Evolutionary conservation across 2,329 filamentous ascomycete genomes (phyloP), one percentile per base, ranked within the genome.

Genomic region (Alternaria ventricosa): DNA sequence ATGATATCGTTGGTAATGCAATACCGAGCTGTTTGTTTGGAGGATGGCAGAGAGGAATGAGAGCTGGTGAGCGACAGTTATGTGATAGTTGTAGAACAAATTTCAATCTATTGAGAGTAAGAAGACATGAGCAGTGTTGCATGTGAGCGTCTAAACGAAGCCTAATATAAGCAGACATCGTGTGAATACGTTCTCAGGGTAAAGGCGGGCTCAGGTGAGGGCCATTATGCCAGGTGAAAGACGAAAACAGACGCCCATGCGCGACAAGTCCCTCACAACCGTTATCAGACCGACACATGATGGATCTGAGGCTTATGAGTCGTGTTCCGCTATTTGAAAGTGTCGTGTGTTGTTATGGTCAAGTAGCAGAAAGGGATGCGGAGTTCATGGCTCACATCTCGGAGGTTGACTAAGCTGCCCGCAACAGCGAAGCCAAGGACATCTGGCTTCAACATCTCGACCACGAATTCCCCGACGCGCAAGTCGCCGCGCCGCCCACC

Each of bases 371-470:
- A 20, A 25, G 22, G 41, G 20, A 18, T 56, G 57, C 59, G 60
- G 55, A 61, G 57, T 64, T 66, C 50, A 61, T 65, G 63, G 68
- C 57, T 57, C 46, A 30, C 27, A 36, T n/a, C 47, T 68, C 61
- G 64, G 69, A 51, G 45, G 66, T 67, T 71, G 63, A 68, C 64
- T 73, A 72, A 72, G 69, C 69, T 54, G 49, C 18, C 61, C 60
- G 57, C 68, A 69, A 66, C 65, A 65, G 54, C 66, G 61, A 69
- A 69, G 62, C 69, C 60, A 58, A 67, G 69, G 69, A 73, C 70
- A 76, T 74, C 69, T 76, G 74, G 74, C 74, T 69, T 71, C 70
- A 73, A 72, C 61, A 69, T 72, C 63, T 61, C 63, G 49, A 67
- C 41, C 55, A 65, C 41, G 66, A 58, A 41, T 57, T 69, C 44